Evolutionary conservation across 164 flowering plant species (phyloP), one percentile per base, ranked within the genome.

Genomic region (Platanus orientalis): DNA sequence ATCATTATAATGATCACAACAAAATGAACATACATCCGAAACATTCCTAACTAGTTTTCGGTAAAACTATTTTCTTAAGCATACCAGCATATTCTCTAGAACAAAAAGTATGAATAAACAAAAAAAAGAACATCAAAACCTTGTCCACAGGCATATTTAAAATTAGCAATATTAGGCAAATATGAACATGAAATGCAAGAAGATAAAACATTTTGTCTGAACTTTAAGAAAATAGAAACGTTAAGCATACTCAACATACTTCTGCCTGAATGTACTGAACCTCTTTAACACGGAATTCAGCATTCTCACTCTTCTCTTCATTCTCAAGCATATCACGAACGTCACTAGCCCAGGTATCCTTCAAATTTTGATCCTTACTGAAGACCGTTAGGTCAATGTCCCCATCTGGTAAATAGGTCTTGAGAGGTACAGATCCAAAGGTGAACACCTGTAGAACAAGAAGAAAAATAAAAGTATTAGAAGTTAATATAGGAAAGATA

Each of bases 201-300:
- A 7, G 34, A 11, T 3, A 21, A 49, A 4, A 44, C 42, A 5
- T 12, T 29, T 19, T 30, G 2, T 19, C 16, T 32, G 24, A 40
- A 34, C n/a, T n/a, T n/a, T n/a, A n/a, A n/a, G n/a, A 24, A 69
- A 2, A 50, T 17, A n/a, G 42, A 29, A n/a, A 55, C 10, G 40
- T 40, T 19, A 40, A 11, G 49, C 12, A 6, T 30, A 14, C 0
- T 12, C 13, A 32, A 36, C 86, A 58, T 81, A 91, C 98, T 68
- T 90, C 97, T 53, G 98, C 98, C 77, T 94, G 91, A 72, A 94
- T 90, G 76, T 85, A 89, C 73, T 94, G 98, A 74, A 90, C 92
- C 71, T 94, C 98, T 70, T 90, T 94, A 24, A 94, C 98, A 76
- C 68, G 89, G 64, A 89, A 94, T 69, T 94, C 93, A 67, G 98